These are phyloP conservation scores for Dactylella cylindrospora DNA, from an alignment of 2,329 filamentous ascomycete species.

Conservation along the genomic window DNA sequence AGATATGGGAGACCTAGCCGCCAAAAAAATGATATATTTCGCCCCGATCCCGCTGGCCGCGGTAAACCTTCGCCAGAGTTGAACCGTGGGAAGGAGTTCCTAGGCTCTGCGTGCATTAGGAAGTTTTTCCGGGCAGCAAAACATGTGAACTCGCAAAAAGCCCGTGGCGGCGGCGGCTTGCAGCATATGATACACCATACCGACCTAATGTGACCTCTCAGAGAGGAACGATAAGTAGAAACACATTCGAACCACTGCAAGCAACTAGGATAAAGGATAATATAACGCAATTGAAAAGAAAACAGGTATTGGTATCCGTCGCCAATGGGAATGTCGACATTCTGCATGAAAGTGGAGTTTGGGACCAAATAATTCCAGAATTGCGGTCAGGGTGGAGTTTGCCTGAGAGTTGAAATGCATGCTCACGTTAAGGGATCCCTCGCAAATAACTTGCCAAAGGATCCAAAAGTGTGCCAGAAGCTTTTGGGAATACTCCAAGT, in stretches of 20 bases:
- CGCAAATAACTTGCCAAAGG: no score
- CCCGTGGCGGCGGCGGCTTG: slow-evolving; percentile 26
- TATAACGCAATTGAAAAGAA: slow-evolving; percentile 27
- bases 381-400: slow-evolving; percentile 35
- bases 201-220: slow-evolving; percentile 6
- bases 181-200: slow-evolving; percentile 27
- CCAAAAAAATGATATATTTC: slow-evolving; percentile 19
- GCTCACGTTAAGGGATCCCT: slow-evolving; percentile 21
- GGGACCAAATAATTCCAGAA: slow-evolving; percentile 39
- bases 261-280: slow-evolving; percentile 6
- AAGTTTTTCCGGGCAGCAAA: slow-evolving; percentile 30
- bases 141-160: slow-evolving; percentile 9
- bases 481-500: slow-evolving; percentile 21
- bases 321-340: slow-evolving; percentile 45
- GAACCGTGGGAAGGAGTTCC: slow-evolving; percentile 11
- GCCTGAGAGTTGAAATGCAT: slow-evolving; percentile 24
- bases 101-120: slow-evolving; percentile 6
- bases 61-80: slow-evolving; percentile 31
- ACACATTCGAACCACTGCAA: slow-evolving; percentile 3
- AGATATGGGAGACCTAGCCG: background rate
- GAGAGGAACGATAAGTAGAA: background rate
- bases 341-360: slow-evolving; percentile 41
- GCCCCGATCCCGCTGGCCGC: slow-evolving; percentile 23
- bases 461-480: background rate
- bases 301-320: slow-evolving; percentile 18